Base-by-base conservation (phyloP, 2,329 filamentous ascomycete genomes). In the Penicillium sp. region DNA sequence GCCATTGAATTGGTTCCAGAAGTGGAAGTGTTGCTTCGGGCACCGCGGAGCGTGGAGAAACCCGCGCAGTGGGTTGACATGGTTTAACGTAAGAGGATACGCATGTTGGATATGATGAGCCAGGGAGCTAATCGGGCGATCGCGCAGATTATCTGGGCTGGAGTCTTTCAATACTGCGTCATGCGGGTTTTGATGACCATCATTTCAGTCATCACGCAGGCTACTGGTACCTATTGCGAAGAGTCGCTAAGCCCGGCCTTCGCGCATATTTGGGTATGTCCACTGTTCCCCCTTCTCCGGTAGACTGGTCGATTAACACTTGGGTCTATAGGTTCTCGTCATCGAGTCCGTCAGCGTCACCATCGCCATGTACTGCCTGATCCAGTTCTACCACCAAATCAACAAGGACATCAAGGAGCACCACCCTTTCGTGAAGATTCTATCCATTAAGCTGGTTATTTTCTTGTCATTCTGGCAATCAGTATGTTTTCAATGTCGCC, bases 381-480 rank as follows among this genome's bases (percentile, higher is more conserved):
- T 95, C 55, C 89, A 95, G 61, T 93, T 93, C 68, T 95, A 95
- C 68, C 68, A 87, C 27, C 88, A 95, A 68, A 76, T 93, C 40
- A 83, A 82, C 55, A 72, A 77, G 1, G 81, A 88, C 50, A 77
- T 95, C 24, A 77, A 78, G 6, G 79, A 84, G 46, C 81, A 95
- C 64, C 78, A 74, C 15, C 87, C 89, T 0, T 86, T 92, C 57
- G 70, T 92, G 56, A 95, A 95, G 70, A 83, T 95, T 24, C 66
- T 89, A 18, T 87, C 88, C 62, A 93, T 95, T 72, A 95, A 95
- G 71, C 78, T 95, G 25, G 89, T 95, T 64, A 89, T 95, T 63
- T 95, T 95, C 75, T 79, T 95, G 58, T 90, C 86, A 31, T 95
- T 95, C 70, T 95, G 89, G 89, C 89, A 95, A 65, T 76, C 74